Evolutionary conservation across 768 basidiomycete genomes (phyloP).

Genomic region (Chalciporus piperatus): DNA sequence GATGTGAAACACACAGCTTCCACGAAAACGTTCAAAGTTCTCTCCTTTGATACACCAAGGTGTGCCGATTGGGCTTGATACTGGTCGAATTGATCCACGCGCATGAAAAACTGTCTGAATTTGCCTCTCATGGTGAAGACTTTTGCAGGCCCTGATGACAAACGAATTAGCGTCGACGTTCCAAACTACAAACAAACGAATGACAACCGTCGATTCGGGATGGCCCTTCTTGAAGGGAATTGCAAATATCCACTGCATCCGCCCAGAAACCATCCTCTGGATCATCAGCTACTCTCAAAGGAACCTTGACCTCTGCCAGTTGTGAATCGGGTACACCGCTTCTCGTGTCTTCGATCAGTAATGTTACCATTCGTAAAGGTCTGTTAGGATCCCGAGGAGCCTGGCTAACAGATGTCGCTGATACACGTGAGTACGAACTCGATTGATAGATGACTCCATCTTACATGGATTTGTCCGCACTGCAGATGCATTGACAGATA

Average conservation of each 20-base stretch:
- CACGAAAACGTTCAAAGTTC: slow-evolving; percentile 56
- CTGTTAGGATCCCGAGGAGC: slow-evolving; percentile 12
- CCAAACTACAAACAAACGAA: not conserved
- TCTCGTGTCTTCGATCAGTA: slow-evolving; percentile 65
- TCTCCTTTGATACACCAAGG: slow-evolving; percentile 49
- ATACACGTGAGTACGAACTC: slow-evolving; percentile 7
- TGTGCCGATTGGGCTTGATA: slow-evolving; percentile 55
- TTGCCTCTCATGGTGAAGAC: slow-evolving; percentile 65
- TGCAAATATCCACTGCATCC: slow-evolving; percentile 59
- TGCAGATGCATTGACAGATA: slow-evolving; percentile 5
- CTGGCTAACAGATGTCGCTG: slow-evolving; percentile 13
- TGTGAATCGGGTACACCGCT: slow-evolving; percentile 52
- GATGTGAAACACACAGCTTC: slow-evolving; percentile 46
- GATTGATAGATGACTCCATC: not conserved
- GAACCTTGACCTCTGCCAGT: slow-evolving; percentile 64
- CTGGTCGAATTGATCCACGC: slow-evolving; percentile 49
- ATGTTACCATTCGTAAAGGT: slow-evolving; percentile 53
- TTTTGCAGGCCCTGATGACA: slow-evolving; percentile 56
- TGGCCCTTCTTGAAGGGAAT: slow-evolving; percentile 57
- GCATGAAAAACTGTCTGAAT: slow-evolving; percentile 67
- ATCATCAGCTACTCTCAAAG: slow-evolving; percentile 47
- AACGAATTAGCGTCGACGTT: not conserved
- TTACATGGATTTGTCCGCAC: slow-evolving; percentile 38
- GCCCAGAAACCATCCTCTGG: slow-evolving; percentile 66
- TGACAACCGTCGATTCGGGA: slow-evolving; percentile 67